Conservation (phyloP, 306 rosid species). For the Dalbergia cultrata region DNA sequence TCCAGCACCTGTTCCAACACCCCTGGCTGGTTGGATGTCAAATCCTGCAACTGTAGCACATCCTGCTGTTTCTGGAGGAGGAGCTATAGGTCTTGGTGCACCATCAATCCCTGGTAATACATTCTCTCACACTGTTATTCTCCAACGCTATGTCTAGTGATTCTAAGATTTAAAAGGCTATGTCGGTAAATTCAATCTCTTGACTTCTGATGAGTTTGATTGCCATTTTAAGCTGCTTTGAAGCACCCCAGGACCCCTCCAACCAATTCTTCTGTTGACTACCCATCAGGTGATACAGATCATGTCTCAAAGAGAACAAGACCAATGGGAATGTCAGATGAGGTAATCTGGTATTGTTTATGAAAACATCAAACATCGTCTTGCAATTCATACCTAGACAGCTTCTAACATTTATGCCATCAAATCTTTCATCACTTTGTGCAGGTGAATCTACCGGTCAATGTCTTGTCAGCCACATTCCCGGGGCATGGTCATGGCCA, state of each 20-base stretch:
- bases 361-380: constrained; percentile 3
- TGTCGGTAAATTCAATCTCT: constrained; percentile 30
- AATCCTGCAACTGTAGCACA: constrained; percentile 87
- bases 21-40: constrained; percentile 99
- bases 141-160: constrained; percentile 28
- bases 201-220: constrained; percentile 38
- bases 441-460: constrained; percentile 90
- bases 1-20: constrained; percentile 72
- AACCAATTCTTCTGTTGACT: constrained; percentile 90
- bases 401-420: constrained; percentile 13
- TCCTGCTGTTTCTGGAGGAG: constrained; percentile 86
- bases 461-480: constrained; percentile 78
- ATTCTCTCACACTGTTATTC: constrained; percentile 43
- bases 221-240: constrained; percentile 72
- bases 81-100: constrained; percentile 90
- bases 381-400: constrained; percentile 1
- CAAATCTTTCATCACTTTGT: constrained; percentile 19
- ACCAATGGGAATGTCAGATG: constrained; percentile 84
- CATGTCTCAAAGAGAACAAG: constrained; percentile 88
- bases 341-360: constrained; percentile 59
- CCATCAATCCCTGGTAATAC: constrained; percentile 88
- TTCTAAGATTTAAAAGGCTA: constrained; percentile 30
- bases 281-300: constrained; percentile 92
- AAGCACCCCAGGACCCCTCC: constrained; percentile 98
- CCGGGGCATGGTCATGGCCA: constrained; percentile 80